Evolutionary conservation across 2,329 filamentous ascomycete species (phyloP).

Genomic region (Aspergillus sp.): DNA sequence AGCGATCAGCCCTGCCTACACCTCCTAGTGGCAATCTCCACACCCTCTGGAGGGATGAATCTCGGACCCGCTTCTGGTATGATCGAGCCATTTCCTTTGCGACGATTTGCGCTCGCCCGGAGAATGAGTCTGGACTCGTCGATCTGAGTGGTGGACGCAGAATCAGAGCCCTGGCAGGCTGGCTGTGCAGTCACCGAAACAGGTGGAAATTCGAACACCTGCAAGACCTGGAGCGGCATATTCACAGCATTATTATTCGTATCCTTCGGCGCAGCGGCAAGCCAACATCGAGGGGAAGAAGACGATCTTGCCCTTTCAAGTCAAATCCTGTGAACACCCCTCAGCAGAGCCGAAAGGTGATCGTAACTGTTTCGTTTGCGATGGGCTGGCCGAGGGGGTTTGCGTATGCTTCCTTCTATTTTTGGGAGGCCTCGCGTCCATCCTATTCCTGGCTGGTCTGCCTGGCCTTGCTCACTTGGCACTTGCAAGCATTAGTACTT

Average conservation of each 20-base stretch:
- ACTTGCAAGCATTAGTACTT: background rate
- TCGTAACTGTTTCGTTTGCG: background rate
- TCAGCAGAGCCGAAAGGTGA: background rate
- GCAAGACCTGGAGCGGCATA: background rate
- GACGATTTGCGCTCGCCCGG: background rate
- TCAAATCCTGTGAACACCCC: background rate
- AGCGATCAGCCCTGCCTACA: constrained; percentile 16
- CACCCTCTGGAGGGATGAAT: background rate
- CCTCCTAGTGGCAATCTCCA: constrained; percentile 8
- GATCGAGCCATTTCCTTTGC: background rate
- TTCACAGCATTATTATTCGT: background rate
- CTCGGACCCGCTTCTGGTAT: constrained; percentile 10
- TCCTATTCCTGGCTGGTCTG: background rate
- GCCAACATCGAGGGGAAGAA: background rate
- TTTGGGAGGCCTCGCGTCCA: constrained; percentile 13
- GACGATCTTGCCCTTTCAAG: background rate
- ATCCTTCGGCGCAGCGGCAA: background rate
- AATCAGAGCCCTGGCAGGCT: background rate
- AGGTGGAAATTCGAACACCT: background rate
- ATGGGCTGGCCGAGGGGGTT: constrained; percentile 3
- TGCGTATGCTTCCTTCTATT: constrained; percentile 20
- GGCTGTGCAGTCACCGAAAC: constrained; percentile 1
- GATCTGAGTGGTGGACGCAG: background rate
- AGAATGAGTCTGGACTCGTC: background rate
- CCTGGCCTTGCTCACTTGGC: no score